Evolutionary conservation across 2,329 filamentous ascomycete species (phyloP).

Genomic region (Zarea fungicola): DNA sequence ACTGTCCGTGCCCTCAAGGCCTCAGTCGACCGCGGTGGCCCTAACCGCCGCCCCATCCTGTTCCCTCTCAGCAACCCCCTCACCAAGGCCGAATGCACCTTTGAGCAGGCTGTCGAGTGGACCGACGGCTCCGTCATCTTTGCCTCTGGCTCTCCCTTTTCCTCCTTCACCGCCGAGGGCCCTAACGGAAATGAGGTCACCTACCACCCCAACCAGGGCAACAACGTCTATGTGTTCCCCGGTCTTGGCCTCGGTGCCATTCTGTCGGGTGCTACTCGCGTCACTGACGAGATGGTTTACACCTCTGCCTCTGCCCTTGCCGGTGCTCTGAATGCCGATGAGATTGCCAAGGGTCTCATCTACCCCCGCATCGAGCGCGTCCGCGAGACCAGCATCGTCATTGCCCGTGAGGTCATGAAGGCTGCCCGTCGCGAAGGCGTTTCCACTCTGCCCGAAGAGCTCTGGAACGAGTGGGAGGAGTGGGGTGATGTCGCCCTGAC

Average conservation of each 20-base stretch:
- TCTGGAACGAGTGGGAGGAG: conserved; percentile 69
- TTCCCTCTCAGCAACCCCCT: conserved; percentile 97
- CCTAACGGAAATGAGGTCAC: conserved; percentile 53
- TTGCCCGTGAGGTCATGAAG: conserved; percentile 90
- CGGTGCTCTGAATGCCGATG: conserved; percentile 71
- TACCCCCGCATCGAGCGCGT: conserved; percentile 91
- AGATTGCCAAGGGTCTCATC: conserved; percentile 76
- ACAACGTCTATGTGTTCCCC: conserved; percentile 91
- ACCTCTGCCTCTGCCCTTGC: conserved; percentile 80
- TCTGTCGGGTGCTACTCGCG: conserved; percentile 75
- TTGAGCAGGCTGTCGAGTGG: conserved; percentile 85
- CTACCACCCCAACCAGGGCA: conserved; percentile 77
- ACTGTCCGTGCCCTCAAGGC: conserved; percentile 68
- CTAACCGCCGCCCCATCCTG: conserved; percentile 78
- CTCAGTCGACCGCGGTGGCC: conserved; percentile 56
- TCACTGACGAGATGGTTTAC: conserved; percentile 97
- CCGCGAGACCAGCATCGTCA: conserved; percentile 78
- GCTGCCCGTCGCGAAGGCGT: conserved; percentile 79
- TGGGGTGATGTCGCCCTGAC: conserved; percentile 61
- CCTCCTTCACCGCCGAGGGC: conserved; percentile 61
- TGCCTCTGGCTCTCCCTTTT: conserved; percentile 91
- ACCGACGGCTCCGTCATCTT: conserved; percentile 91
- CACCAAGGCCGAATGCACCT: conserved; percentile 96
- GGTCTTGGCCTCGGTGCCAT: conserved; percentile 92
- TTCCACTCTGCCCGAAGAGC: conserved; percentile 59